phyloP scores from a whole-genome alignment of 2,329 filamentous ascomycete genomes.

The Orbilia blumenaviensis region DNA sequence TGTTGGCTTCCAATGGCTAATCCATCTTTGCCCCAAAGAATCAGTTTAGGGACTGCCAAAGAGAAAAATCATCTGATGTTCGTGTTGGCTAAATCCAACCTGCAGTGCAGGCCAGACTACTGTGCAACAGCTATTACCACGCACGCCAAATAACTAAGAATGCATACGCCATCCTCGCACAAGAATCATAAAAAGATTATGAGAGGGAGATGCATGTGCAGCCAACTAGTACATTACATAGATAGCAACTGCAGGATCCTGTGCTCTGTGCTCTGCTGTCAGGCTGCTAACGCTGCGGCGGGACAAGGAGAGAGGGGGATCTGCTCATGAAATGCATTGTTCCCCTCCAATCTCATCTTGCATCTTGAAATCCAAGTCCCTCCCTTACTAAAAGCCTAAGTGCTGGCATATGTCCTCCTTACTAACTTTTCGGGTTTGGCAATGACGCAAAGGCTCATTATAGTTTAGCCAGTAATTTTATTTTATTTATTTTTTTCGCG shows the following conservation, averaged over 20 bases:
- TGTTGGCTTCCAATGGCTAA: constrained; percentile 26
- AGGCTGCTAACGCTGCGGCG: constrained; percentile 16
- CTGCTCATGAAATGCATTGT: constrained; percentile 14
- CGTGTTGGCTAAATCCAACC: constrained; percentile 32
- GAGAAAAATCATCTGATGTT: constrained; percentile 53
- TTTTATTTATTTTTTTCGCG: background rate
- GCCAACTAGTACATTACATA: constrained; percentile 11
- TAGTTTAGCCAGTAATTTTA: constrained; percentile 19
- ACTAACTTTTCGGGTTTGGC: constrained; percentile 3
- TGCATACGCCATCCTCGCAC: constrained; percentile 33
- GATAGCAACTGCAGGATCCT: constrained; percentile 30
- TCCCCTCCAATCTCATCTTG: constrained; percentile 50
- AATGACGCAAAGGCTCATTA: constrained; percentile 40
- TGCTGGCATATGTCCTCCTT: background rate
- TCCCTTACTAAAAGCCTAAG: constrained; percentile 9
- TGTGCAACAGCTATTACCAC: constrained; percentile 10
- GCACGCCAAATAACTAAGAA: constrained; percentile 21
- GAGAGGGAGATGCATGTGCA: constrained; percentile 15
- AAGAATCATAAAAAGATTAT: constrained; percentile 25
- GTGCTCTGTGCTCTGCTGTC: constrained; percentile 32
- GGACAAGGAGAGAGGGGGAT: constrained; percentile 18
- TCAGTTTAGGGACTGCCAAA: background rate
- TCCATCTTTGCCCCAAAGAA: background rate
- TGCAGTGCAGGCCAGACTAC: constrained; percentile 20
- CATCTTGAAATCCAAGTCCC: constrained; percentile 7